Percentiles rank a stretch among this genome's conserved stretches.
Conservation (phyloP, 164 flowering plant genomes). For the Nelumbo lutea region DNA sequence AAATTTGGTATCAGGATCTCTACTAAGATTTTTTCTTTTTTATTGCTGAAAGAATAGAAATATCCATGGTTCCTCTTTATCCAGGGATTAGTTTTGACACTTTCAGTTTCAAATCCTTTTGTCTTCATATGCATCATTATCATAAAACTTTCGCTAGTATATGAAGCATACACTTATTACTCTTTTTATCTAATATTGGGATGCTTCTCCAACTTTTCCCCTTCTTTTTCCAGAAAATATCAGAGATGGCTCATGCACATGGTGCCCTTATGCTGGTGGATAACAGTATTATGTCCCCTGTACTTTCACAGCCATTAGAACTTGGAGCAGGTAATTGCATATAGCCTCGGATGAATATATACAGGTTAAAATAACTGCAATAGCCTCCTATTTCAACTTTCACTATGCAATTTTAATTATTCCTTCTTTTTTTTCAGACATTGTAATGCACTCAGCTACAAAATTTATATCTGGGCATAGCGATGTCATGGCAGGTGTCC, state of each 20-base stretch:
- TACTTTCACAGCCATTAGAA: conserved; percentile 76
- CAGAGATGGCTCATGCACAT: conserved; percentile 72
- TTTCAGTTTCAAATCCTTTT: too few species aligned
- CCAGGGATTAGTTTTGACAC: too few species aligned
- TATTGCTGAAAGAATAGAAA: too few species aligned
- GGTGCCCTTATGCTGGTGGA: conserved; percentile 91
- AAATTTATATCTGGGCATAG: conserved; percentile 95
- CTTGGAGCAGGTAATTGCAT: conserved; percentile 83
- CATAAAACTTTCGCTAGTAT: too few species aligned
- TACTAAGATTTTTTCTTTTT: too few species aligned
- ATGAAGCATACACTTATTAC: too few species aligned
- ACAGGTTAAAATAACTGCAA: conserved; percentile 1
- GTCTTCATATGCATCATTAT: too few species aligned
- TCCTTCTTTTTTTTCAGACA: conserved; percentile 45
- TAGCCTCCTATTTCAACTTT: background rate
- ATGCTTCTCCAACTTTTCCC: background rate
- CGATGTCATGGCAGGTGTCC: conserved; percentile 95
- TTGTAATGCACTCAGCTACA: conserved; percentile 98
- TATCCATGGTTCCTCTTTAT: too few species aligned
- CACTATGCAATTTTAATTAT: conserved; percentile 1
- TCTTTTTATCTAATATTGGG: background rate
- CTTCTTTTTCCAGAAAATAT: conserved; percentile 55
- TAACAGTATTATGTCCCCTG: conserved; percentile 98
- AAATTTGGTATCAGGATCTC: too few species aligned
- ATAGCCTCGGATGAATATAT: conserved; percentile 1